Evolutionary conservation across 352 stramenopile genomes (phyloP), one percentile per base, ranked within the genome.

Genomic region (Phytopythium oedochilum): DNA sequence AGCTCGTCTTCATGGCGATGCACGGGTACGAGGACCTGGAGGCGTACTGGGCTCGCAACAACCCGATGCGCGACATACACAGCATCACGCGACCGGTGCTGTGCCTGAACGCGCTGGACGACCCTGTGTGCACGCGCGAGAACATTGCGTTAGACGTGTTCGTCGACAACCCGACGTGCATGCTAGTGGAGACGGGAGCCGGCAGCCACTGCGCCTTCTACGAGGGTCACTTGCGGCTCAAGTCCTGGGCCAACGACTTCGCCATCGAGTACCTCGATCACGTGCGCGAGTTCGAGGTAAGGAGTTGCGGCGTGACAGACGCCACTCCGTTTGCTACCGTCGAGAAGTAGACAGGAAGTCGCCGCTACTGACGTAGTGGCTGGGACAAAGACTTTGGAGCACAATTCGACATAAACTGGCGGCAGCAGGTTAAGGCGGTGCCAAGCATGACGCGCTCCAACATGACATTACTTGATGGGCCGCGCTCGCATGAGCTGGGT

Each of bases 131-230:
- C 63, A 83, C 78, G 14, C 79, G 84, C 36, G 78, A 89, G 50
- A 86, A 66, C 46, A 92, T 92, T 54, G 68, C 75, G 47, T 86
- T 84, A 55, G 55, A 77, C 10, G 55, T 74, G 43, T 91, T 93
- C 29, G 47, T 59, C 11, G 53, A 46, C 5, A 86, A 85, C 44
- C 69, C 40, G 22, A 47, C 40, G 10, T 31, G 40, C 20, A 47
- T 46, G 40, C 40, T 29, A 1, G 35, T 40, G 1, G 35, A 72
- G 18, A 91, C 78, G 1, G 64, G 61, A 2, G 63, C 87, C 17
- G 83, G 83, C 23, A 85, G 78, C 42, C 83, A 92, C 47, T 93
- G 83, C 32, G 83, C 77, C 48, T 93, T 91, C 62, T 93, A 65
- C 60, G 75, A 93, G 54, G 78, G 78, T 17, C 64, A 70, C 42